Base-by-base conservation (phyloP, 495 filamentous ascomycete genomes). In the Neurospora intermedia region DNA sequence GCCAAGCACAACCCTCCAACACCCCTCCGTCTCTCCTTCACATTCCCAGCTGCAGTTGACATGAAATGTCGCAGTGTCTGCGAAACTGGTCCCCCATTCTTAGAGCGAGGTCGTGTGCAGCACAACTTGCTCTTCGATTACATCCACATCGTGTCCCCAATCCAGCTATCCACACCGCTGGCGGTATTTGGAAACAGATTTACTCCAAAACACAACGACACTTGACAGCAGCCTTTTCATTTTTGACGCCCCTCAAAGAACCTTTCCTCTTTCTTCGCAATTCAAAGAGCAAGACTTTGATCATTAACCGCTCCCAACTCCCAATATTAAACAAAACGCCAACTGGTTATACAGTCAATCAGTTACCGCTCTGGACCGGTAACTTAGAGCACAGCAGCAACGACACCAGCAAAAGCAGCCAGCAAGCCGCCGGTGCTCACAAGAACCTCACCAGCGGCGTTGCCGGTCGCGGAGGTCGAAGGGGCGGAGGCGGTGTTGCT, bases 401-500 rank as follows among this genome's bases (percentile, higher is more conserved):
- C 77, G 38, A 79, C 80, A 35, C 79, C 81, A 11, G 81, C 81
- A 38, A 83, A 77, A 13, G 77, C 81, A 20, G 76, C 80, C 27
- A 83, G 48, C 15, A 81, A 72, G 31, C 77, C 70, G 27, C 81
- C 78, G 2, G 78, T 77, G 71, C 81, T 80, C 16, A 80, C 69
- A 31, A 72, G 75, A 18, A 81, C 73, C 71, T 81, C 79, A 43
- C 54, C 54, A 23, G 80, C 77, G 43, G 81, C 82, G 74, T 76
- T 73, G 75, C 77, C 78, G 23, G 78, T 81, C 70, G 74, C 77
- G 72, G 74, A 62, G 54, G 23, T 62, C 23, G 54, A 62, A 62
- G 54, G 69, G 16, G 79, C 66, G 1, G 69, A 69, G 69, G 76
- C 76, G 69, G 75, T 73, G 43, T 74, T 73, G 73, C 71, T 74